Conservation (phyloP, 2,329 filamentous ascomycete species). For the Orbilia ellipsospora region DNA sequence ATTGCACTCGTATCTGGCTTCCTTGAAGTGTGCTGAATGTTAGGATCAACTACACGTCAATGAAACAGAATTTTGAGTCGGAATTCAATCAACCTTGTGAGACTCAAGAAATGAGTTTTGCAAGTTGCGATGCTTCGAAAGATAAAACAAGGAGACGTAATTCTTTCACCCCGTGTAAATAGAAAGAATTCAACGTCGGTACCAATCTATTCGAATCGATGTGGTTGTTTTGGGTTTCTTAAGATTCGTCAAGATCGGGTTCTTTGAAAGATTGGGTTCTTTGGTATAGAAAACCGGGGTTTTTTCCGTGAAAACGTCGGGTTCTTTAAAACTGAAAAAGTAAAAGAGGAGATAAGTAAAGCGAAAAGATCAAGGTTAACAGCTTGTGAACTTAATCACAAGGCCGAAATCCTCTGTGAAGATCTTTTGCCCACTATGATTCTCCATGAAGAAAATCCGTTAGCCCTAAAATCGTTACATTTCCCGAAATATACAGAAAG, state of each 20-base stretch:
- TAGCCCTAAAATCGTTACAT: slow-evolving; percentile 53
- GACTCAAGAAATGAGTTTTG: slow-evolving; percentile 22
- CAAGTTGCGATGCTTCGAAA: slow-evolving; percentile 22
- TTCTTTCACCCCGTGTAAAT: slow-evolving; percentile 52
- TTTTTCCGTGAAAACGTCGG: slow-evolving; percentile 18
- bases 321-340: slow-evolving; percentile 43
- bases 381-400: slow-evolving; percentile 25
- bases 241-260: slow-evolving; percentile 54
- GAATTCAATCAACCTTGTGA: slow-evolving; percentile 30
- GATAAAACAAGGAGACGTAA: slow-evolving; percentile 43
- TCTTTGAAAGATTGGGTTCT: slow-evolving; percentile 38
- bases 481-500: slow-evolving; percentile 47
- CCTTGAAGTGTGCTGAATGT: slow-evolving; percentile 16
- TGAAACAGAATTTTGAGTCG: slow-evolving; percentile 28
- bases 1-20: slow-evolving; percentile 20
- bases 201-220: slow-evolving; percentile 53
- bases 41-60: slow-evolving; percentile 22
- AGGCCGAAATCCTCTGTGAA: slow-evolving; percentile 14
- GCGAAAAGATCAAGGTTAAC: slow-evolving; percentile 12
- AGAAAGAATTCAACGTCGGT: slow-evolving; percentile 53
- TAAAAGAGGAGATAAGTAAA: slow-evolving; percentile 33
- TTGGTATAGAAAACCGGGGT: slow-evolving; percentile 33
- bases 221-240: slow-evolving; percentile 43
- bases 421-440: slow-evolving; percentile 20
- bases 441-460: slow-evolving; percentile 51